phyloP scores from a whole-genome alignment of 805 yeast genomes.

The Teunomyces tritomae region DNA sequence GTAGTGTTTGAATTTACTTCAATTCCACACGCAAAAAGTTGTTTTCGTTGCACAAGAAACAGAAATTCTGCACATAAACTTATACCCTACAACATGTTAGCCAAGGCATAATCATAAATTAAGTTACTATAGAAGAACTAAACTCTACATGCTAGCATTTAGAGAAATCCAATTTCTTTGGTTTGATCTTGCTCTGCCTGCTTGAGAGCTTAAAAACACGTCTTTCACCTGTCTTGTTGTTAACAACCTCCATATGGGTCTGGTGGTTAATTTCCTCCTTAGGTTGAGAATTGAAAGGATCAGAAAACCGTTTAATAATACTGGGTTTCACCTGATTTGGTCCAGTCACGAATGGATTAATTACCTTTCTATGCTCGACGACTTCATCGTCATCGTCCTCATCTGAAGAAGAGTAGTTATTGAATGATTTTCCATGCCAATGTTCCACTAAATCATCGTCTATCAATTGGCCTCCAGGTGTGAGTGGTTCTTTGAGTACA shows the following conservation, averaged over 20 bases:
- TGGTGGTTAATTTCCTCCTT: constrained; percentile 12
- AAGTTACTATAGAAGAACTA: constrained; percentile 1
- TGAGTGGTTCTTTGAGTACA: constrained; percentile 15
- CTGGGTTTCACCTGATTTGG: constrained; percentile 1
- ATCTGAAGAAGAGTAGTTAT: constrained; percentile 28
- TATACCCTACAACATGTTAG: not conserved
- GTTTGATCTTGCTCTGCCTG: constrained; percentile 34
- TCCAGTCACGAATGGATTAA: constrained; percentile 23
- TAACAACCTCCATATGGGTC: constrained; percentile 25
- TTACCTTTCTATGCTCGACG: constrained; percentile 7
- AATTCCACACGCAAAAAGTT: not conserved
- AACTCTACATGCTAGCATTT: constrained; percentile 1
- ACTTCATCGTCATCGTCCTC: constrained; percentile 18
- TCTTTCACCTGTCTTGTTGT: constrained; percentile 38
- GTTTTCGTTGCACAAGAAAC: not conserved
- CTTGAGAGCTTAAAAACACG: constrained; percentile 30
- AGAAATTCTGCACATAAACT: not conserved
- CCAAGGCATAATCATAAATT: not conserved
- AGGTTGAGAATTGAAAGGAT: constrained; percentile 9
- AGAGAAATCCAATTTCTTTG: constrained; percentile 35
- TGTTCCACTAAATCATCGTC: constrained; percentile 29
- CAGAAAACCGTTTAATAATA: constrained; percentile 3
- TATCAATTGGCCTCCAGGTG: constrained; percentile 33
- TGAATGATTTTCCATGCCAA: constrained; percentile 38
- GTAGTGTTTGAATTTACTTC: not conserved